Percentiles rank a stretch among this genome's conserved stretches.
phyloP scores from a whole-genome alignment of 1,284 basidiomycete genomes.

The Ceratorhiza oryzae-sativae region DNA sequence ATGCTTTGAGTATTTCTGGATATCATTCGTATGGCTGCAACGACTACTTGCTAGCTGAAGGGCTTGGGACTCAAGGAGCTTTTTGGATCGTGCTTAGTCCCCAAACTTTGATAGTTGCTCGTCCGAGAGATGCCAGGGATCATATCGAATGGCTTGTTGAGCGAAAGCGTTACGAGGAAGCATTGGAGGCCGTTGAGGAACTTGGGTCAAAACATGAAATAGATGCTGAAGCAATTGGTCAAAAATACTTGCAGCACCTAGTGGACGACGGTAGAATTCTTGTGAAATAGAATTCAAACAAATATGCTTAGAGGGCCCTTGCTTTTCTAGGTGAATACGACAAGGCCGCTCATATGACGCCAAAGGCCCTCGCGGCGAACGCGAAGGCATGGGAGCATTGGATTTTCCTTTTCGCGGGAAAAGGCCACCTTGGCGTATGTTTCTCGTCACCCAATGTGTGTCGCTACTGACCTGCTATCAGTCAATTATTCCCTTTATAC shows the following conservation, averaged over 20 bases:
- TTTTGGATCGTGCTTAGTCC: slow-evolving; percentile 87
- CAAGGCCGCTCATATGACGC: slow-evolving; percentile 85
- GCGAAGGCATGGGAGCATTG: slow-evolving; percentile 90
- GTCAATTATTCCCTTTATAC: slow-evolving; percentile 89
- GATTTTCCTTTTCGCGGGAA: slow-evolving; percentile 91
- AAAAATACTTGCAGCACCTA: slow-evolving; percentile 83
- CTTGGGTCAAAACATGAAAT: slow-evolving; percentile 53
- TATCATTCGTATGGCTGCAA: slow-evolving; percentile 91
- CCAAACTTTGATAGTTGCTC: slow-evolving; percentile 83
- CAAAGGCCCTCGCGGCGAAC: slow-evolving; percentile 85
- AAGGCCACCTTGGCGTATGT: slow-evolving; percentile 76
- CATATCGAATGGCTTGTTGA: slow-evolving; percentile 95
- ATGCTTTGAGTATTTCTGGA: slow-evolving; percentile 80
- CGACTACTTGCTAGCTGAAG: slow-evolving; percentile 80
- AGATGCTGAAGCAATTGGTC: slow-evolving; percentile 79
- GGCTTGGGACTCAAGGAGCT: slow-evolving; percentile 50
- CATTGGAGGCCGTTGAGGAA: slow-evolving; percentile 82
- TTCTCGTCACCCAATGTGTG: neutral
- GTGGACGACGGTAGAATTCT: slow-evolving; percentile 70
- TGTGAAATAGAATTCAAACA: neutral
- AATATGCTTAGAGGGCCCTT: slow-evolving; percentile 23
- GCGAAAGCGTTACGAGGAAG: slow-evolving; percentile 84
- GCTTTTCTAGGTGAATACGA: slow-evolving; percentile 68
- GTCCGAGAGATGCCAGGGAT: slow-evolving; percentile 86
- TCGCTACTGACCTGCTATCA: slow-evolving; percentile 48